Evolutionary conservation across 176 grass and related monocot species (phyloP), one percentile per base, ranked within the genome.

Genomic region (Cenchrus purpureus): DNA sequence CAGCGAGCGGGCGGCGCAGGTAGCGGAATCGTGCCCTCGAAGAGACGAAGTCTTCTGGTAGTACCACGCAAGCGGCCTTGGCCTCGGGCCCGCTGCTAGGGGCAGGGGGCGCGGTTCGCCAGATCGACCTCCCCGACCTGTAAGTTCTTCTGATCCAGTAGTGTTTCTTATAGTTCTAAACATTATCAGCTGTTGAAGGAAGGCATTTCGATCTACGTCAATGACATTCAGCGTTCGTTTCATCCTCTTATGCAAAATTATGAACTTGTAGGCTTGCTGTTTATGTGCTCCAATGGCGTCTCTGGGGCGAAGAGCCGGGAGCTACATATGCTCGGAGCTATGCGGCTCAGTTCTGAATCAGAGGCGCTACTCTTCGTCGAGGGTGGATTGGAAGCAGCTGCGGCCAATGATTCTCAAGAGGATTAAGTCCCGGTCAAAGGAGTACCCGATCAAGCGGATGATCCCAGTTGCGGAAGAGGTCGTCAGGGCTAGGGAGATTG

Each of bases 391-490:
- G 97, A 96, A 80, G 67, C 87, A 94, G 63, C 86, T 98, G 65
- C 88, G 88, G 54, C 97, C 97, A 11, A 88, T 96, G 93, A 98
- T 98, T 82, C 79, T 98, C 6, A 96, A 94, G 87, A 93, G 97
- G 87, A 91, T 95, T 22, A 89, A 58, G 71, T 89, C 81, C 53
- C 84, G 93, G 7, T 59, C 91, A 31, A 92, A 89, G 32, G 86
- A 95, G 1, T 98, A 98, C 82, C 97, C 93, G 45, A 78, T 98
- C 68, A 87, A 68, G 65, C 79, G 63, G 7, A 98, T 98, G 93
- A 87, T 89, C 65, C 97, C 91, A 56, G 90, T 96, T 8, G 97
- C 90, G 2, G 64, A 96, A 66, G 93, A 94, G 51, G 97, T 98
- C 8, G 7, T 94, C 74, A 86, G 76, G 67, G 64, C 91, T 25